Percentiles rank a stretch among this genome's conserved stretches.
Evolutionary conservation across 1,284 basidiomycete species (phyloP).

Genomic region (Ceratobasidium theobromae): DNA sequence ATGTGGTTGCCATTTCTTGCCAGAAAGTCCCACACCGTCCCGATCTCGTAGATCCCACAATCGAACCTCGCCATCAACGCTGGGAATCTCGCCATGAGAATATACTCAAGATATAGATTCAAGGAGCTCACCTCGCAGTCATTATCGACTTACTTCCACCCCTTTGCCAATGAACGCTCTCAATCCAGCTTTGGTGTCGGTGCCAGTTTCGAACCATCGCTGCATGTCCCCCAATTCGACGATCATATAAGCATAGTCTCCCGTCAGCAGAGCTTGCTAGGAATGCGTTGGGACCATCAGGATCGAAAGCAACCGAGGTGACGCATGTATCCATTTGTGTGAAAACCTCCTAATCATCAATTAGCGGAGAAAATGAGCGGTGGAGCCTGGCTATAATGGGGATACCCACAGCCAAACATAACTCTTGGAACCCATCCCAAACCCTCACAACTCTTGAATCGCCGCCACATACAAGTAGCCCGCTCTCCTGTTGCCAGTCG

Average conservation of each 20-base stretch:
- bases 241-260: conserved; percentile 87
- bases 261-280: conserved; percentile 94
- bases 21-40: conserved; percentile 55
- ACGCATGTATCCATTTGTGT: conserved; percentile 90
- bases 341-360: conserved; percentile 66
- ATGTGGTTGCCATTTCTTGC: conserved; percentile 61
- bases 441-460: conserved; percentile 87
- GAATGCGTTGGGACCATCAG: conserved; percentile 77
- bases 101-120: conserved; percentile 3
- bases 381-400: neutral
- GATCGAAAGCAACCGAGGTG: conserved; percentile 82
- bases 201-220: conserved; percentile 81
- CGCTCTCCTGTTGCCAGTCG: conserved; percentile 92
- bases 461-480: conserved; percentile 84
- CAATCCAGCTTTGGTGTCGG: conserved; percentile 89
- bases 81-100: conserved; percentile 43
- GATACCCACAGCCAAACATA: conserved; percentile 67
- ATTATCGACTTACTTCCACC: conserved; percentile 73
- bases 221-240: conserved; percentile 76
- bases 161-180: conserved; percentile 86
- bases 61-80: conserved; percentile 87
- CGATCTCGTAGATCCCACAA: conserved; percentile 87
- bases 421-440: conserved; percentile 96
- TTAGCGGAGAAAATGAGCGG: conserved; percentile 29
- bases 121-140: conserved; percentile 75